Percentiles rank a stretch among this genome's conserved stretches.
phyloP scores from a whole-genome alignment of 257 asterid genomes.

The Echium plantagineum region DNA sequence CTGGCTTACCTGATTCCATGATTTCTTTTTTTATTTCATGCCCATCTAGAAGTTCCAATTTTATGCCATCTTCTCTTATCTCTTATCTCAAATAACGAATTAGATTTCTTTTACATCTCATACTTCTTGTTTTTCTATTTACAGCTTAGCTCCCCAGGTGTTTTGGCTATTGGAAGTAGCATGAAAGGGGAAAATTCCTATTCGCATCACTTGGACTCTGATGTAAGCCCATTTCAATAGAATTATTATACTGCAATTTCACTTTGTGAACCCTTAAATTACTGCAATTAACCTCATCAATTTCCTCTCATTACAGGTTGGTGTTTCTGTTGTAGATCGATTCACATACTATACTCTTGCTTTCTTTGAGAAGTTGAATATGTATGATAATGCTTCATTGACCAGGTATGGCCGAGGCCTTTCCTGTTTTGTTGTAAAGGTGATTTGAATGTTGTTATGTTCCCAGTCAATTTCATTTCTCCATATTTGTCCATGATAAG shows the following conservation, averaged over 20 bases:
- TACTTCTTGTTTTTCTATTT: slow-evolving; percentile 11
- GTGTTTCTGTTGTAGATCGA: slow-evolving; percentile 93
- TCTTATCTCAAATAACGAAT: not conserved
- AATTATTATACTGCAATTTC: slow-evolving; percentile 4
- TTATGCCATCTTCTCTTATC: not conserved
- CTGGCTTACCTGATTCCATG: not conserved
- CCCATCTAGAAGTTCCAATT: not conserved
- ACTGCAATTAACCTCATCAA: slow-evolving; percentile 8
- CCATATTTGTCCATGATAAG: not conserved
- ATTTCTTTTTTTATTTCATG: not conserved
- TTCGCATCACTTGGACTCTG: slow-evolving; percentile 88
- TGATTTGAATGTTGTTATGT: too few species aligned
- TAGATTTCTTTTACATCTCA: not conserved
- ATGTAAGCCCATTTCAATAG: slow-evolving; percentile 42
- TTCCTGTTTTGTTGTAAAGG: not conserved
- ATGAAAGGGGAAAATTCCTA: slow-evolving; percentile 94
- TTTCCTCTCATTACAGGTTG: slow-evolving; percentile 53
- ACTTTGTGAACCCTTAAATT: slow-evolving; percentile 3
- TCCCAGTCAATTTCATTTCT: not conserved
- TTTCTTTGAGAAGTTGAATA: slow-evolving; percentile 91
- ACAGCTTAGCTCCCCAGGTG: slow-evolving; percentile 97
- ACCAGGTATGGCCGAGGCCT: slow-evolving; percentile 47
- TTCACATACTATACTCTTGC: slow-evolving; percentile 93
- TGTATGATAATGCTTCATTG: slow-evolving; percentile 84
- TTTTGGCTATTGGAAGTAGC: slow-evolving; percentile 97